phyloP scores from a whole-genome alignment of 139 green algal species.

The Chloropicon primus region DNA sequence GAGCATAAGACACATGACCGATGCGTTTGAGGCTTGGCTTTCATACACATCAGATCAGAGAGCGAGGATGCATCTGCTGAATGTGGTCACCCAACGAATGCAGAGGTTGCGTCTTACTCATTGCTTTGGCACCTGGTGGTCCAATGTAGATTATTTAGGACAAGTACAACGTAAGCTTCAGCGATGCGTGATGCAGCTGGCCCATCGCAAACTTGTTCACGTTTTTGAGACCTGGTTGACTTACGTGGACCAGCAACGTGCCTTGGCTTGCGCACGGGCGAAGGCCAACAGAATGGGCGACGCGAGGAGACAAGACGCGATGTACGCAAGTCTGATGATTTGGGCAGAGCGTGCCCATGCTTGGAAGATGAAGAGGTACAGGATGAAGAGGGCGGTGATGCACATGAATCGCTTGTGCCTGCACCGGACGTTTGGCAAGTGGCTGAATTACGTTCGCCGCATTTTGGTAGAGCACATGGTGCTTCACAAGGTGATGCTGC shows the following conservation, averaged over 20 bases:
- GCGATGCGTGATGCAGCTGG: background rate
- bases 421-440: background rate
- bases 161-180: background rate
- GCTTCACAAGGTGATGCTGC: background rate
- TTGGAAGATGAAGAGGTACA: background rate
- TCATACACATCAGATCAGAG: background rate
- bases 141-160: background rate
- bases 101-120: background rate
- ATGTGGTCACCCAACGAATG: background rate
- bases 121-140: background rate
- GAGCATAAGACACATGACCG: background rate
- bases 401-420: background rate
- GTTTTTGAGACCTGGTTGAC: background rate
- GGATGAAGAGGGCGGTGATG: background rate
- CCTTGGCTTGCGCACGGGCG: background rate
- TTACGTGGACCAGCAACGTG: background rate
- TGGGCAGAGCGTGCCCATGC: background rate
- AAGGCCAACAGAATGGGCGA: background rate
- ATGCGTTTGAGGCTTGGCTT: background rate
- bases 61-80: background rate
- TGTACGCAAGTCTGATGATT: background rate
- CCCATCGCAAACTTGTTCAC: background rate
- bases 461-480: background rate
- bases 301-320: background rate
- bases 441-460: background rate